Conservation (phyloP, 2,329 filamentous ascomycete species). For the Plectosphaerella plurivora region DNA sequence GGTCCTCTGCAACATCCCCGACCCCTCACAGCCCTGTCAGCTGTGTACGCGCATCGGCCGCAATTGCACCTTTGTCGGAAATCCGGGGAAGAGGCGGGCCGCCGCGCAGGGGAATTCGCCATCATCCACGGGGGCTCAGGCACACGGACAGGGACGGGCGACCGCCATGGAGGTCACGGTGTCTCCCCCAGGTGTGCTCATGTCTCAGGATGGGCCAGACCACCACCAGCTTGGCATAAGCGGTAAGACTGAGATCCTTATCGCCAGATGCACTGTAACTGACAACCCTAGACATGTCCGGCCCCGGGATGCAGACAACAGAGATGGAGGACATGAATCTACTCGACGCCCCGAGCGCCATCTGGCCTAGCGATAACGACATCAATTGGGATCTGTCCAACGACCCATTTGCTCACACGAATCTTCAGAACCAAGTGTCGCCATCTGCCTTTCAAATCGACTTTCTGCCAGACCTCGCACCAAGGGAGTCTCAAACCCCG, state of each 20-base stretch:
- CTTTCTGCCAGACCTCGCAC: background rate
- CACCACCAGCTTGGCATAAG: background rate
- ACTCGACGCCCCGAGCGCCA: background rate
- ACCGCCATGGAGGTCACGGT: background rate
- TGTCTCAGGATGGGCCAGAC: background rate
- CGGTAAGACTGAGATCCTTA: too few species aligned
- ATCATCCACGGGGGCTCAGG: background rate
- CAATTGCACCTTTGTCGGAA: slow-evolving; percentile 16
- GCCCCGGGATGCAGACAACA: too few species aligned
- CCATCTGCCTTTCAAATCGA: background rate
- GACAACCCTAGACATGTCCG: background rate
- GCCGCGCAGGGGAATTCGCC: background rate
- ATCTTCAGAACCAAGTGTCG: background rate
- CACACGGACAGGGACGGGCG: background rate
- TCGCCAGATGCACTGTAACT: background rate
- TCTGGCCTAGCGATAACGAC: background rate
- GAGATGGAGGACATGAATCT: too few species aligned
- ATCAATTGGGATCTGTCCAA: background rate
- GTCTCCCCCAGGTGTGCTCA: background rate
- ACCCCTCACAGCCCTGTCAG: slow-evolving; percentile 17
- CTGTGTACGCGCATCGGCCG: slow-evolving; percentile 16
- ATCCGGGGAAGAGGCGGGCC: slow-evolving; percentile 9
- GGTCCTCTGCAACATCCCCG: slow-evolving; percentile 19
- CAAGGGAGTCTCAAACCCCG: background rate
- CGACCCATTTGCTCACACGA: background rate